Percentiles rank a stretch among this genome's conserved stretches.
phyloP scores from a whole-genome alignment of 2,329 filamentous ascomycete genomes.

The Fusarium solani-melongenae region DNA sequence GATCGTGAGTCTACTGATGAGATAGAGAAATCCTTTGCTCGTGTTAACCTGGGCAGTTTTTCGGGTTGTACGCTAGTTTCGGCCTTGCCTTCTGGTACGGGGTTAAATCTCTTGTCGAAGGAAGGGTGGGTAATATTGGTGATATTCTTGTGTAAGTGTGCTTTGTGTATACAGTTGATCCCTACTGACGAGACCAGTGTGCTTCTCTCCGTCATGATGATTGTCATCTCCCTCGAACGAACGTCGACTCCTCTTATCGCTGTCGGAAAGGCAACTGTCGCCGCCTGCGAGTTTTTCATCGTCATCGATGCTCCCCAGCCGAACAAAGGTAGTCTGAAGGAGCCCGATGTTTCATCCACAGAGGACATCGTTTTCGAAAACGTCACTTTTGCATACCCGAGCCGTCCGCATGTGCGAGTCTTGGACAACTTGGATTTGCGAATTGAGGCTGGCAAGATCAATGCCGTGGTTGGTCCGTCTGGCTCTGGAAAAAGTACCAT shows the following conservation, averaged over 20 bases:
- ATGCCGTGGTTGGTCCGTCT: constrained; percentile 79
- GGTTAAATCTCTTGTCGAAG: constrained; percentile 60
- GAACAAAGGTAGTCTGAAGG: constrained; percentile 48
- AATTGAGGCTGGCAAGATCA: constrained; percentile 73
- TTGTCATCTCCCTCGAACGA: constrained; percentile 66
- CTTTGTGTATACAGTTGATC: too few relatives aligned
- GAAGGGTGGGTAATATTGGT: constrained; percentile 60
- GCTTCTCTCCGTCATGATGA: constrained; percentile 68
- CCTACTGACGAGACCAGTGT: constrained; percentile 48
- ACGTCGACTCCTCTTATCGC: constrained; percentile 70
- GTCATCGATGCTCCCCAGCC: constrained; percentile 62
- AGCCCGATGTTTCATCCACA: constrained; percentile 51
- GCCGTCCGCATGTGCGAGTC: constrained; percentile 71
- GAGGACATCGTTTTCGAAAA: constrained; percentile 63
- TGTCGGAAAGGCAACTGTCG: constrained; percentile 66
- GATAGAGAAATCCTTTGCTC: not conserved
- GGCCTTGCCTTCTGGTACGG: constrained; percentile 73
- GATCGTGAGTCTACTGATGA: constrained; percentile 46
- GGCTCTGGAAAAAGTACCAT: constrained; percentile 82
- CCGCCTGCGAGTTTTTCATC: constrained; percentile 67
- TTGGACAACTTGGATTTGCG: constrained; percentile 68
- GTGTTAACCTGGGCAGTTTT: constrained; percentile 55
- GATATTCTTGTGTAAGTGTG: constrained; percentile 64
- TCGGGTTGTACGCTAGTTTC: constrained; percentile 64
- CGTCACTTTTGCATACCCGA: constrained; percentile 80